Base-by-base conservation (phyloP, 2,329 filamentous ascomycete genomes). In the Calonectria pteridis region DNA sequence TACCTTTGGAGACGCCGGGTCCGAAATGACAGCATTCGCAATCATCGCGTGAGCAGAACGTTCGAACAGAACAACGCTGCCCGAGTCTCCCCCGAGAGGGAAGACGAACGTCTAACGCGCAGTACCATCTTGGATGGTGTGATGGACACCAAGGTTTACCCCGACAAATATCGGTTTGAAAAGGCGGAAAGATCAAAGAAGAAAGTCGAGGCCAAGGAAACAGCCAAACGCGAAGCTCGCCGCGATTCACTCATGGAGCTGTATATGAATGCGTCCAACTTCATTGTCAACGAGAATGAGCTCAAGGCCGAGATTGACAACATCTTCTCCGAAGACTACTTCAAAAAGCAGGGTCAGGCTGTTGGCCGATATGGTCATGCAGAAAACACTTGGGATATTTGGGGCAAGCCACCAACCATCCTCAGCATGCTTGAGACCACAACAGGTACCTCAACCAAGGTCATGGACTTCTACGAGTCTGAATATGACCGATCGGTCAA, bases 181-280 rank as follows among this genome's bases (percentile, higher is more conserved):
- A 88, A 89, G 68, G 88, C 89, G n/a, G 83, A 86, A 33, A 84
- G 81, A 59, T 87, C 87, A 63, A 85, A 84, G 55, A 86, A 87
- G 18, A 83, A 84, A 18, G 84, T 86, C 18, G 83, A 89, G 51
- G 83, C 87, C 37, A 85, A 84, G 13, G 83, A 86, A 67, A 77
- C 69, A 16, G 63, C 77, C 13, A 92, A 92, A 82, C 87, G 88
- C 53, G 88, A 92, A 72, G 88, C 89, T 67, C 91, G 94, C 65
- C 89, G 91, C 74, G 91, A 96, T 77, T 90, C 93, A 20, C 86
- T 99, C 35, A 95, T 98, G 85, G 92, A 94, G 72, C 90, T 99
- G 16, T 99, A 99, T 86, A 94, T 97, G 86, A 94, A 95, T 79
- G 95, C 97, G 6, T 91, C 94, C 31, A 88, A 91, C 49, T 99